Conservation (phyloP, 176 grass and related monocot species). For the Carex myosuroides region DNA sequence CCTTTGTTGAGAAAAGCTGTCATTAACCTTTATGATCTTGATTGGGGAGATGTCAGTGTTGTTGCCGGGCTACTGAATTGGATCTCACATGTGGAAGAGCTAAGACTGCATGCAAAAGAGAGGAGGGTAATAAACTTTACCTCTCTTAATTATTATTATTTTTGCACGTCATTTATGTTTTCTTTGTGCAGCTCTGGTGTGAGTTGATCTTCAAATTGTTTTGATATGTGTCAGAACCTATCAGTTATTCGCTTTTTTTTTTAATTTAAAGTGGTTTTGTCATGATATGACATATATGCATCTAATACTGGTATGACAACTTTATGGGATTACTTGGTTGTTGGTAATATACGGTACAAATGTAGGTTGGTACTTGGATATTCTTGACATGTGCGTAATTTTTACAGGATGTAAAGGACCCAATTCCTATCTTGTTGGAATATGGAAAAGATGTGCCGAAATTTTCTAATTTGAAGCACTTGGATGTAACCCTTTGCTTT, state of each 20-base stretch:
- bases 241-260: no score
- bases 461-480: slow-evolving; percentile 1
- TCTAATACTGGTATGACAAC: no score
- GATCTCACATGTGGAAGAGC: neutral
- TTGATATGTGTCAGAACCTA: no score
- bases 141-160: neutral
- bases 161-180: no score
- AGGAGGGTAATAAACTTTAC: neutral
- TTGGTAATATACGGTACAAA: neutral
- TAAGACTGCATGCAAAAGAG: neutral
- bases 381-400: neutral
- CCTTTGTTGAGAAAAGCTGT: neutral
- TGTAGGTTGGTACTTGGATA: neutral
- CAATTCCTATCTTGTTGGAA: neutral
- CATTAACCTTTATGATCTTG: neutral
- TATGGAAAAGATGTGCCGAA: neutral
- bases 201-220: neutral
- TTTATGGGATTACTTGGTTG: neutral
- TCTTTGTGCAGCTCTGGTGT: no score
- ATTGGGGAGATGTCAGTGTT: neutral
- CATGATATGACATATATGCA: neutral
- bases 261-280: neutral
- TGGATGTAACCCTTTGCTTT: neutral
- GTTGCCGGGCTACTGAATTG: neutral
- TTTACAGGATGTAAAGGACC: neutral